Conservation (phyloP, 2,329 filamentous ascomycete genomes). For the Microcera coccophila region DNA sequence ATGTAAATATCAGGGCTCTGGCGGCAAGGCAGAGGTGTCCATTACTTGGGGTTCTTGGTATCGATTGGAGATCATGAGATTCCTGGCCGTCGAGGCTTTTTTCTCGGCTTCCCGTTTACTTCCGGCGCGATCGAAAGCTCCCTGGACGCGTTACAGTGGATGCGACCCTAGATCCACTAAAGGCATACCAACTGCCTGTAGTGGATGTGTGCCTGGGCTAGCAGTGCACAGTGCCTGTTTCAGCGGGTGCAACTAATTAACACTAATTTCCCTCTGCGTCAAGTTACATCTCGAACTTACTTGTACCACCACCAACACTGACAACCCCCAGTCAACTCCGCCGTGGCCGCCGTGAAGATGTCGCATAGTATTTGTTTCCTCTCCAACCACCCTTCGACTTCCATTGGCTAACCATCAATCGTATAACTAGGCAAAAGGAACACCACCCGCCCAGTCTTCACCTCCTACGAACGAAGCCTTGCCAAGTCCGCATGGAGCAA, state of each 20-base stretch:
- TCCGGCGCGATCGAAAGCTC: too few species aligned
- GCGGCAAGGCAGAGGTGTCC: background rate
- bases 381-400: background rate
- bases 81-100: background rate
- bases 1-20: background rate
- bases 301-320: too few species aligned
- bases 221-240: too few species aligned
- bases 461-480: slow-evolving; percentile 79
- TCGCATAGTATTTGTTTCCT: slow-evolving; percentile 39
- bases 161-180: too few species aligned
- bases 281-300: too few species aligned
- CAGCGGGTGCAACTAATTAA: too few species aligned
- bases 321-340: background rate
- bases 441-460: slow-evolving; percentile 90
- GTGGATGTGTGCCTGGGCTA: too few species aligned
- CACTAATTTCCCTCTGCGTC: too few species aligned
- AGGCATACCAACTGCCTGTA: too few species aligned
- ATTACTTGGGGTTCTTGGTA: background rate
- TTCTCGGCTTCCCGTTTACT: too few species aligned
- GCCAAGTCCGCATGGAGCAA: slow-evolving; percentile 80
- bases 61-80: background rate
- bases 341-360: slow-evolving; percentile 22
- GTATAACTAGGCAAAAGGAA: slow-evolving; percentile 69
- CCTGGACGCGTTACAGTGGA: too few species aligned
- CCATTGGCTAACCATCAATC: background rate